A percentile compares a stretch with the other conserved stretches of the same genome.
These are phyloP conservation scores for Torrubiella hemipterigena DNA, from an alignment of 2,329 filamentous ascomycete species.

Conservation along the genomic window DNA sequence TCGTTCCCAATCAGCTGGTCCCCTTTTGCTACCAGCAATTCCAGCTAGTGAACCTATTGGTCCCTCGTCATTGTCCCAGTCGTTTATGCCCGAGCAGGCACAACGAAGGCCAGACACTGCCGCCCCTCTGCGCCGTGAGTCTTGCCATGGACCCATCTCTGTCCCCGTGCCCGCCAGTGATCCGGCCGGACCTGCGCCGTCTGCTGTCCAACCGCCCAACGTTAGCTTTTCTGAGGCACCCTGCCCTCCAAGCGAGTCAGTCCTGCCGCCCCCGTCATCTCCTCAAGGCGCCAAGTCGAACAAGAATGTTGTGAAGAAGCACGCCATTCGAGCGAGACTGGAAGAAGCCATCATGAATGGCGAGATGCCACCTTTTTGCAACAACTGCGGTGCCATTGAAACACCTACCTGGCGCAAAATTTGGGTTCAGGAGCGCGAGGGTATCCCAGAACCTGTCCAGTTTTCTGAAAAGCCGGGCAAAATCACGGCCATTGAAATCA, in stretches of 20 bases:
- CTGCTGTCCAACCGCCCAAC: constrained; percentile 12
- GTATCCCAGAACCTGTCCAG: constrained; percentile 57
- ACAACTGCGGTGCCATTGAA: constrained; percentile 88
- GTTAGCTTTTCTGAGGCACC: constrained; percentile 22
- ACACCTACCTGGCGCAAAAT: constrained; percentile 95
- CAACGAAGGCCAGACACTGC: constrained; percentile 12
- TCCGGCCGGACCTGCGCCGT: constrained; percentile 19
- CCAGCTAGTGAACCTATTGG: constrained; percentile 38
- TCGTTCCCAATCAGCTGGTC: constrained; percentile 25
- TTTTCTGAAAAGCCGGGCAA: constrained; percentile 61
- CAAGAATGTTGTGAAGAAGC: constrained; percentile 54
- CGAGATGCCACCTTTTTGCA: constrained; percentile 77
- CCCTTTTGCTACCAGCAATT: constrained; percentile 21
- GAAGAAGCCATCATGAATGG: constrained; percentile 61
- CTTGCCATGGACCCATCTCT: constrained; percentile 18
- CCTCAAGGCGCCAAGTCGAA: constrained; percentile 37
- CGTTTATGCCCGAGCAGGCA: constrained; percentile 8
- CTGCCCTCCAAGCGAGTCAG: constrained; percentile 31
- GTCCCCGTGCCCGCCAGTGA: constrained; percentile 35
- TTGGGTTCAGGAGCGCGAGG: constrained; percentile 65
- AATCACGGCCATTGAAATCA: constrained; percentile 61
- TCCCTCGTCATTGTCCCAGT: constrained; percentile 26
- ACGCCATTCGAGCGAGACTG: constrained; percentile 45
- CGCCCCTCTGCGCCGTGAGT: constrained; percentile 27
- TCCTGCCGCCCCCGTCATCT: constrained; percentile 20